Evolutionary conservation across 139 green algal genomes (phyloP), one percentile per base, ranked within the genome.

Genomic region (Pleodorina starrii): DNA sequence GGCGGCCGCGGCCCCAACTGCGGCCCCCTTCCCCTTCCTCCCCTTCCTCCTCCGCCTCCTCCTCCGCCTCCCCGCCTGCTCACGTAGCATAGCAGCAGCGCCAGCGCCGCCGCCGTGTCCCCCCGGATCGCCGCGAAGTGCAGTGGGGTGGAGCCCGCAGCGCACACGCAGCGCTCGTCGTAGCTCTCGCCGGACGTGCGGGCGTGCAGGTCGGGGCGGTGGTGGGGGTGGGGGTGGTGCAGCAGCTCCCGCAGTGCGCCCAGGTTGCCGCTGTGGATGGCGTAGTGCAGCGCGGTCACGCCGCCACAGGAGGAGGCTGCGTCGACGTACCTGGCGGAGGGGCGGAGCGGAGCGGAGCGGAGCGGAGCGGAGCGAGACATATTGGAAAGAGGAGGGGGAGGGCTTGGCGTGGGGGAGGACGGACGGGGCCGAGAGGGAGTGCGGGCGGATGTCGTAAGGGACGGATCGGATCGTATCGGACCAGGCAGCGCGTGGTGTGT

Each of bases 111-210:
- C 16, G 76, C 32, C 48, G 32, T 1, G 48, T 44, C 32, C 14
- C 76, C 76, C 16, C 76, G 48, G 10, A 68, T 10, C 2, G 76
- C 76, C 35, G 76, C 76, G 36, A 84, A 84, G 50, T 84, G 76
- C 76, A 84, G 50, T 48, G 76, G 76, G 19, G 76, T 84, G 50
- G 76, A 84, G 11, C 12, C 14, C 32, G 48, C 32, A 5, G 69
- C 76, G 5, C 16, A 48, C 42, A 38, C 57, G 32, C 57, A 23
- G 48, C 5, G 21, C 32, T 68, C 48, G n/a, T 84, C 76, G 36
- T 84, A 84, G 48, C 48, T 71, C 32, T 84, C 27, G 74, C 23
- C 40, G 14, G 40, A 76, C 36, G 57, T 46, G 42, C 60, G 42
- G n/a, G 81, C 81, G 44, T 66, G 35, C 32, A 78, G 9, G 2